Conservation (phyloP, 441 rosid genomes). For the Populus hybrid region DNA sequence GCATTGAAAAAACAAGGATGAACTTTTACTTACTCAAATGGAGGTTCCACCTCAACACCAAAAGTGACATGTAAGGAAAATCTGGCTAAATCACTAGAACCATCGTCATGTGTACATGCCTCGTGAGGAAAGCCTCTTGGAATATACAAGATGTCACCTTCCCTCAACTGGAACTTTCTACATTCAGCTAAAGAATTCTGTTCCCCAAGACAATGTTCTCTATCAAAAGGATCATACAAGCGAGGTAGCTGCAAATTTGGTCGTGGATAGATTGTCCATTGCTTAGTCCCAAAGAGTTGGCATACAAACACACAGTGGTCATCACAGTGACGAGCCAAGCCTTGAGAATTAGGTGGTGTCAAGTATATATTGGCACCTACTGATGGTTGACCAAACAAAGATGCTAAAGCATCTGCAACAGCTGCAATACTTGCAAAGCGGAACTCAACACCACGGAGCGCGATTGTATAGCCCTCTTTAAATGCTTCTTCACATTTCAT, state of each 20-base stretch:
- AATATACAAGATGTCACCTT: constrained; percentile 61
- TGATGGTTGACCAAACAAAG: not conserved
- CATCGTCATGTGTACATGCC: constrained; percentile 37
- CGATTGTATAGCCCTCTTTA: constrained; percentile 51
- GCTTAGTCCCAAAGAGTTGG: constrained; percentile 53
- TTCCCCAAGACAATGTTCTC: constrained; percentile 16
- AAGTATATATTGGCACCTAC: constrained; percentile 49
- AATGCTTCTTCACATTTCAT: constrained; percentile 52
- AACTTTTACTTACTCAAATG: constrained; percentile 54
- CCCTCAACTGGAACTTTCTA: constrained; percentile 32
- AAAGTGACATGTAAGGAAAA: constrained; percentile 48
- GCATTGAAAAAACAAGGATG: not conserved
- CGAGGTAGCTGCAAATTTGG: constrained; percentile 45
- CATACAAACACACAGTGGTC: constrained; percentile 68
- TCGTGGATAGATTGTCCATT: constrained; percentile 43
- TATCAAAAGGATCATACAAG: constrained; percentile 41
- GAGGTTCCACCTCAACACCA: constrained; percentile 63
- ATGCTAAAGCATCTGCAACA: constrained; percentile 31
- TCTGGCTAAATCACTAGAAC: constrained; percentile 25
- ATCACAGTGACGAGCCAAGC: constrained; percentile 55
- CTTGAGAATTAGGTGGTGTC: constrained; percentile 63
- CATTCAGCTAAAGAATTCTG: constrained; percentile 23
- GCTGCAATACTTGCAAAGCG: constrained; percentile 44
- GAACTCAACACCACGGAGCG: constrained; percentile 38
- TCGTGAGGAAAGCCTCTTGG: constrained; percentile 64